Evolutionary conservation across 805 yeast species (phyloP).

Genomic region (Cyberlindnera subsufficiens): DNA sequence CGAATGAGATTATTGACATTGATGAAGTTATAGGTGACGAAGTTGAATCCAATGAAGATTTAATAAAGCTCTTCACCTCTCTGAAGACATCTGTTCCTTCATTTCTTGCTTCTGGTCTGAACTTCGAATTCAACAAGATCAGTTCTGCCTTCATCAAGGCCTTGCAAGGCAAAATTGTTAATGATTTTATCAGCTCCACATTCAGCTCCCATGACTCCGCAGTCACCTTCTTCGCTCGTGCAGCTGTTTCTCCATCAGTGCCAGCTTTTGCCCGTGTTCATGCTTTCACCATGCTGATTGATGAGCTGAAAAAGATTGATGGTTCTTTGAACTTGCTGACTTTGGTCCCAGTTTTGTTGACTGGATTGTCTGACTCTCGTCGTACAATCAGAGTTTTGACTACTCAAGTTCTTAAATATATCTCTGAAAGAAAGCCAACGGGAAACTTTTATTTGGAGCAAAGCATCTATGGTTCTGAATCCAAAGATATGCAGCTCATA

Average conservation of each 20-base stretch:
- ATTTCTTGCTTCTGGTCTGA: constrained; percentile 30
- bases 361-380: constrained; percentile 47
- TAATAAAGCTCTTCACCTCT: constrained; percentile 15
- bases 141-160: constrained; percentile 39
- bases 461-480: constrained; percentile 50
- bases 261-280: constrained; percentile 53
- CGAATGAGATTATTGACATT: constrained; percentile 4
- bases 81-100: constrained; percentile 21
- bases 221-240: constrained; percentile 54
- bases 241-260: constrained; percentile 48
- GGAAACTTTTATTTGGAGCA: constrained; percentile 42
- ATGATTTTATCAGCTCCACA: constrained; percentile 25
- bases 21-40: constrained; percentile 16
- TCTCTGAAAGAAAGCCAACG: constrained; percentile 30
- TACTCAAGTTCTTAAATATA: constrained; percentile 30
- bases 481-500: constrained; percentile 46
- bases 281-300: constrained; percentile 38
- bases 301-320: constrained; percentile 27
- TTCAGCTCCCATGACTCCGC: constrained; percentile 37
- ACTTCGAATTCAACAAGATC: constrained; percentile 36
- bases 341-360: constrained; percentile 50
- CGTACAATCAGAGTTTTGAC: constrained; percentile 44
- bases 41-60: constrained; percentile 7
- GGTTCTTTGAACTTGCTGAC: constrained; percentile 41
- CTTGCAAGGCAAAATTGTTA: constrained; percentile 23